These are phyloP conservation scores for Trichoderma parareesei DNA, from an alignment of 495 filamentous ascomycete genomes.

Conservation along the genomic window DNA sequence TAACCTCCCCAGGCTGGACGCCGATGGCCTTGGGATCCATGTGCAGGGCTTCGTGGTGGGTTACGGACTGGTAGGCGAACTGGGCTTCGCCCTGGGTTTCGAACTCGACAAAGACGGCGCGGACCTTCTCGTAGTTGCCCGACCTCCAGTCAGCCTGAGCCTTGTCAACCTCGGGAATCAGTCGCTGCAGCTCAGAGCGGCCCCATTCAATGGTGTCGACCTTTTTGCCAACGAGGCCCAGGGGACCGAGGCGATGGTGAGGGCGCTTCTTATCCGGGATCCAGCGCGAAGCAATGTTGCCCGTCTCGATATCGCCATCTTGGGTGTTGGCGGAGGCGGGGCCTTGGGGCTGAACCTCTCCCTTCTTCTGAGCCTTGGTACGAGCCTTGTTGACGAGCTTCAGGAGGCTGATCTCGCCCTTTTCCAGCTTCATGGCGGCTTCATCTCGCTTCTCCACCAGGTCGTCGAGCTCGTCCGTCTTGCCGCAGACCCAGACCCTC, in stretches of 20 bases:
- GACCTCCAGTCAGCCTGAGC: conserved; percentile 65
- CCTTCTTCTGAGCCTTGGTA: conserved; percentile 65
- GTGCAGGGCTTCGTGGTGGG: conserved; percentile 82
- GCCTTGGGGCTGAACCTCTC: conserved; percentile 34
- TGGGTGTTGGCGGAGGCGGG: background rate
- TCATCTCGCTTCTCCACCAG: conserved; percentile 78
- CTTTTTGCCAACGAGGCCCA: conserved; percentile 80
- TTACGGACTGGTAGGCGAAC: conserved; percentile 72
- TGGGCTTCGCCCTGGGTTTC: conserved; percentile 74
- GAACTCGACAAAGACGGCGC: conserved; percentile 87
- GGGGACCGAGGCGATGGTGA: conserved; percentile 67
- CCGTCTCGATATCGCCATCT: conserved; percentile 52
- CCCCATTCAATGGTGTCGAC: conserved; percentile 94
- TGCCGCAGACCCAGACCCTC: conserved; percentile 77
- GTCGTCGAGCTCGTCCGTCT: conserved; percentile 74
- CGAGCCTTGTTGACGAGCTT: conserved; percentile 71
- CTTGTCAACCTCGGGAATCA: conserved; percentile 71
- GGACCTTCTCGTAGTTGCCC: conserved; percentile 59
- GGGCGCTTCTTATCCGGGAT: conserved; percentile 74
- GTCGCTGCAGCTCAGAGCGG: conserved; percentile 67
- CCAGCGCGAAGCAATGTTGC: conserved; percentile 73
- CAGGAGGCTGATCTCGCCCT: conserved; percentile 81
- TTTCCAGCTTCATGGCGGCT: conserved; percentile 78
- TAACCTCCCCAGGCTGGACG: conserved; percentile 72
- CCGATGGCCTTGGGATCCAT: conserved; percentile 92